Percentiles rank a stretch among this genome's conserved stretches.
Conservation (phyloP, 441 rosid genomes). For the Geranium incanum region DNA sequence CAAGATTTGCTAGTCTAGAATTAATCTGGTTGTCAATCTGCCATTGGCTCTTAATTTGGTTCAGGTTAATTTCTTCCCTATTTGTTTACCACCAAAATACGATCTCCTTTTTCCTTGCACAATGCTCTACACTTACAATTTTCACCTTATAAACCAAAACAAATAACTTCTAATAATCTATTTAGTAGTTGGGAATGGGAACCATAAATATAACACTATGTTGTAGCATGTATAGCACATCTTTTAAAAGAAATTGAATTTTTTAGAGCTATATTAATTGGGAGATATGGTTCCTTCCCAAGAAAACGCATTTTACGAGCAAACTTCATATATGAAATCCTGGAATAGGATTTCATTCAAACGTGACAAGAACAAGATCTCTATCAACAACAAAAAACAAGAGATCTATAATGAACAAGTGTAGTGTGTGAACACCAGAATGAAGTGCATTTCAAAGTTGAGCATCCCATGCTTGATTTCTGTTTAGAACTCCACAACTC, state of each 20-base stretch:
- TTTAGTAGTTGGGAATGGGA: neutral
- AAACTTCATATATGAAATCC: neutral
- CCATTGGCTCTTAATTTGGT: too few species aligned
- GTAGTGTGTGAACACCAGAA: too few species aligned
- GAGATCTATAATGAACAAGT: neutral
- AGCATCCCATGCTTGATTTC: too few species aligned
- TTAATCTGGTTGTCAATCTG: neutral
- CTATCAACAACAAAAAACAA: neutral
- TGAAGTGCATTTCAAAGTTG: too few species aligned
- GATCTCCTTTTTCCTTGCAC: too few species aligned
- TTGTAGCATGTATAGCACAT: neutral
- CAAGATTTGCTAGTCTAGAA: neutral
- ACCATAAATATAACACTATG: neutral
- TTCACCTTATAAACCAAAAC: too few species aligned
- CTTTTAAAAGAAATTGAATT: neutral
- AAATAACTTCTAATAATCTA: neutral
- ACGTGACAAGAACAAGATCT: neutral
- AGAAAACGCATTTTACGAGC: neutral
- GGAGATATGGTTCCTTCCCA: slow-evolving; percentile 10
- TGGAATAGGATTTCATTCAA: neutral
- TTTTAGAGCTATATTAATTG: neutral
- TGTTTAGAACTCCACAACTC: too few species aligned
- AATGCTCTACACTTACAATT: too few species aligned
- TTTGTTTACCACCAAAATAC: too few species aligned
- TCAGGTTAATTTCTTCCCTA: too few species aligned